phyloP scores from a whole-genome alignment of 1,284 basidiomycete genomes.

The Malassezia equina region DNA sequence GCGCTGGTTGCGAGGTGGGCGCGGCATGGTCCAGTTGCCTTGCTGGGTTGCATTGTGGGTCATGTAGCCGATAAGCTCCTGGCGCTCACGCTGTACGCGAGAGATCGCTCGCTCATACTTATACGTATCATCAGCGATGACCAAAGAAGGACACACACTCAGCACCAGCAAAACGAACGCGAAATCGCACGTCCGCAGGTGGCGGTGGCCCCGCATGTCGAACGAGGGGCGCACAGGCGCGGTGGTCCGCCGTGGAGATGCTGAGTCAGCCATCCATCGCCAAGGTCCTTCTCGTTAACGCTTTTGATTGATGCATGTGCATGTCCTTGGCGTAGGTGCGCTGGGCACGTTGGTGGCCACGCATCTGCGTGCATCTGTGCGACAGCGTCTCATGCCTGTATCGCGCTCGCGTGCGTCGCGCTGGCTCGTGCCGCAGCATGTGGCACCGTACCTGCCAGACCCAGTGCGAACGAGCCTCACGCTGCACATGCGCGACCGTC shows the following conservation, averaged over 20 bases:
- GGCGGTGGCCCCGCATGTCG: not conserved
- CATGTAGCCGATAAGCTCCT: constrained; percentile 8
- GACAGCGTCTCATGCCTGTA: constrained; percentile 12
- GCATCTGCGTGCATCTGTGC: constrained; percentile 26
- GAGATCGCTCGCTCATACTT: not conserved
- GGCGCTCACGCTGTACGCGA: not conserved
- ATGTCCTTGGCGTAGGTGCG: constrained; percentile 42
- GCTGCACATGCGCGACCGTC: constrained; percentile 25
- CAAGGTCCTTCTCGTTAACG: not conserved
- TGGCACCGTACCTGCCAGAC: constrained; percentile 22
- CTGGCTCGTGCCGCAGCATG: constrained; percentile 23
- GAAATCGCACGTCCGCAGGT: not conserved
- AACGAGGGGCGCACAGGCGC: not conserved
- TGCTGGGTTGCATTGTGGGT: constrained; percentile 8
- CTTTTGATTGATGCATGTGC: constrained; percentile 39
- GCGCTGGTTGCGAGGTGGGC: not conserved
- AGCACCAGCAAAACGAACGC: not conserved
- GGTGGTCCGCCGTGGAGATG: not conserved
- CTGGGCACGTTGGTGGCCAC: constrained; percentile 42
- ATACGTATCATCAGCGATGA: not conserved
- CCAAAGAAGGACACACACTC: too few species aligned
- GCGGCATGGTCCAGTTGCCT: constrained; percentile 7
- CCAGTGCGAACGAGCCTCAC: constrained; percentile 25
- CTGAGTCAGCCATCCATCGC: not conserved
- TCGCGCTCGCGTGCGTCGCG: constrained; percentile 1